Conservation (phyloP, 768 basidiomycete genomes). For the Russula sp. region DNA sequence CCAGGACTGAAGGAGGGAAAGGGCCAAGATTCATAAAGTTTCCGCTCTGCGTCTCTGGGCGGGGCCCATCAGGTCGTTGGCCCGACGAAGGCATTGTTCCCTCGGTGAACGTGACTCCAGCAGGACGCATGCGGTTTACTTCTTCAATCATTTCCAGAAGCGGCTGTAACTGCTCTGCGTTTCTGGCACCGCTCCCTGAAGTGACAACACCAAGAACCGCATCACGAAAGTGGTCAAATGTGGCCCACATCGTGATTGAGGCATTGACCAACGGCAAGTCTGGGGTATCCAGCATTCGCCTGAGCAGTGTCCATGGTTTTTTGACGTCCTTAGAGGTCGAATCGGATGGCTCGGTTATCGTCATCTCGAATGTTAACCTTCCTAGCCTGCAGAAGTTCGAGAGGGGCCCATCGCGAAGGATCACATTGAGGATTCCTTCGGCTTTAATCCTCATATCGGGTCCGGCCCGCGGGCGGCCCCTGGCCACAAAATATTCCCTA, state of each 20-base stretch:
- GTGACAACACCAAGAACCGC: background rate
- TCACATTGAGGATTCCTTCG: background rate
- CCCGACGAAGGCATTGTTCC: no score
- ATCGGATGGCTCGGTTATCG: background rate
- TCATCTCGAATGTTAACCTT: background rate
- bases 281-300: background rate
- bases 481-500: background rate
- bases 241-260: background rate
- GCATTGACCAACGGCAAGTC: background rate
- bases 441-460: background rate
- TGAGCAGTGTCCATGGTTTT: background rate
- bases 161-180: background rate
- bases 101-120: background rate
- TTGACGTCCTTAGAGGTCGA: background rate
- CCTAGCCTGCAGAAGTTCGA: background rate
- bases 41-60: no score
- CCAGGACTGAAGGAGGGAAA: no score
- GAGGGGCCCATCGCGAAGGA: constrained; percentile 1
- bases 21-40: no score
- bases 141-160: background rate
- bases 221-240: background rate
- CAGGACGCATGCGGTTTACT: background rate
- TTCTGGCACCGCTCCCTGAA: background rate
- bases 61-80: no score
- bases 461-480: no score